These are phyloP conservation scores for Sanguinoderma infundibulare DNA, from an alignment of 1,284 basidiomycete species.

Conservation along the genomic window DNA sequence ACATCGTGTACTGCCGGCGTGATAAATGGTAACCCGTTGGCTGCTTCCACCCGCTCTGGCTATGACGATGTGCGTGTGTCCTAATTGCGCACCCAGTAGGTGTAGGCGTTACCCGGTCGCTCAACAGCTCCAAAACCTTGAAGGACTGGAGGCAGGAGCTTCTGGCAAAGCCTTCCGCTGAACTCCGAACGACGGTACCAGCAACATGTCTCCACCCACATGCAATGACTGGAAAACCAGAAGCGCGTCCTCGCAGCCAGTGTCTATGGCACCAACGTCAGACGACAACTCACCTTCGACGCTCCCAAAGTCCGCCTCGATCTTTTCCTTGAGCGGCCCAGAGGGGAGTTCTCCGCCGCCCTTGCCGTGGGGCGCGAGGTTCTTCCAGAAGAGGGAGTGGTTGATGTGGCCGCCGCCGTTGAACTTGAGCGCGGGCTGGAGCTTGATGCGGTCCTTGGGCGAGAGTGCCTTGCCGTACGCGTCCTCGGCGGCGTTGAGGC, in stretches of 20 bases:
- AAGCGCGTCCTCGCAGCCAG: neutral
- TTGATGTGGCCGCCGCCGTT: slow-evolving; percentile 84
- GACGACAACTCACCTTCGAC: slow-evolving; percentile 51
- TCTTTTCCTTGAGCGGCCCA: slow-evolving; percentile 71
- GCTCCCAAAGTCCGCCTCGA: slow-evolving; percentile 69
- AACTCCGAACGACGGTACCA: neutral
- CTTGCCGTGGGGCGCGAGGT: slow-evolving; percentile 61
- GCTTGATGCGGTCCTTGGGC: slow-evolving; percentile 80
- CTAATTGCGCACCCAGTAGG: no score
- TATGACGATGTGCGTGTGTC: no score
- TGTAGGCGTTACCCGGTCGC: no score
- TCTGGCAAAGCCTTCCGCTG: no score
- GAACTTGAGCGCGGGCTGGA: slow-evolving; percentile 75
- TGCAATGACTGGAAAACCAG: neutral
- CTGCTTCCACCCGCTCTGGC: no score
- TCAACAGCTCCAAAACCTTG: no score
- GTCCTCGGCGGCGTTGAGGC: slow-evolving; percentile 78
- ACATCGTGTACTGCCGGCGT: no score
- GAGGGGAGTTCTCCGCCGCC: slow-evolving; percentile 68
- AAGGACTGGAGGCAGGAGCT: no score
- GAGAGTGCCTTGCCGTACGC: slow-evolving; percentile 65
- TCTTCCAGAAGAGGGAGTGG: slow-evolving; percentile 95
- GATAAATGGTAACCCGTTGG: no score
- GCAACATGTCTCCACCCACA: neutral
- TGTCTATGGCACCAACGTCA: neutral